Evolutionary conservation across 192 early-diverging fungal genomes (phyloP).

Genomic region (Coemansia sp.): DNA sequence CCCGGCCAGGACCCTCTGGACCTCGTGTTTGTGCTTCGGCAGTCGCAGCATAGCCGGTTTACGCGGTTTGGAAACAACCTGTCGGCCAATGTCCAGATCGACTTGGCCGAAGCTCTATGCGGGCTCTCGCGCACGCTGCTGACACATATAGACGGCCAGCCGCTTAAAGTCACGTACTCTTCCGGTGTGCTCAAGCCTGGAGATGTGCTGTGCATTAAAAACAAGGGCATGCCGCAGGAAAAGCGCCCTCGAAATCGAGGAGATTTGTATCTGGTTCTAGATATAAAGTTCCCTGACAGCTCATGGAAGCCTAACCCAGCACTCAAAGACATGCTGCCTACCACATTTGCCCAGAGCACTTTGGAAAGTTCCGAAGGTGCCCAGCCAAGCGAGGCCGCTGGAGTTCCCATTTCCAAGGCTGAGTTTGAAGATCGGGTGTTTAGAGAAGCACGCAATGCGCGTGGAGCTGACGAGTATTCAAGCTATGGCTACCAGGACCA

Average conservation of each 20-base stretch:
- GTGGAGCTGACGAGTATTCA: background rate
- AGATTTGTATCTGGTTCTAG: slow-evolving; percentile 83
- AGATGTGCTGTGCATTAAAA: slow-evolving; percentile 75
- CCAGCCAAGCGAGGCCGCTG: slow-evolving; percentile 9
- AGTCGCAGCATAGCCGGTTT: slow-evolving; percentile 78
- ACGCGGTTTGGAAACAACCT: slow-evolving; percentile 80
- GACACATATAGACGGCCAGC: slow-evolving; percentile 84
- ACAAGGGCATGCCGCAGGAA: slow-evolving; percentile 91
- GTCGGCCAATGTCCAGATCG: slow-evolving; percentile 72
- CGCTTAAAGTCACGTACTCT: slow-evolving; percentile 77
- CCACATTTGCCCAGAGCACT: background rate
- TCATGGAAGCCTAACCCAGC: slow-evolving; percentile 30
- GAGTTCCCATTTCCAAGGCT: slow-evolving; percentile 13
- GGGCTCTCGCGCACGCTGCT: slow-evolving; percentile 82
- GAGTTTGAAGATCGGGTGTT: slow-evolving; percentile 16
- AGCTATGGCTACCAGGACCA: slow-evolving; percentile 4
- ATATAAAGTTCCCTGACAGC: slow-evolving; percentile 78
- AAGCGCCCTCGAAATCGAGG: slow-evolving; percentile 73
- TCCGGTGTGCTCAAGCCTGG: slow-evolving; percentile 83
- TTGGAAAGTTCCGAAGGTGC: background rate
- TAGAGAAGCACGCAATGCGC: slow-evolving; percentile 11
- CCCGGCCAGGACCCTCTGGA: slow-evolving; percentile 89
- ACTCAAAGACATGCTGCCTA: slow-evolving; percentile 17
- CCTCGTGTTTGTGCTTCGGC: slow-evolving; percentile 86
- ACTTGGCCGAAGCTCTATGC: slow-evolving; percentile 86